phyloP scores from a whole-genome alignment of 1,284 basidiomycete species.

The Sutorius eximius region DNA sequence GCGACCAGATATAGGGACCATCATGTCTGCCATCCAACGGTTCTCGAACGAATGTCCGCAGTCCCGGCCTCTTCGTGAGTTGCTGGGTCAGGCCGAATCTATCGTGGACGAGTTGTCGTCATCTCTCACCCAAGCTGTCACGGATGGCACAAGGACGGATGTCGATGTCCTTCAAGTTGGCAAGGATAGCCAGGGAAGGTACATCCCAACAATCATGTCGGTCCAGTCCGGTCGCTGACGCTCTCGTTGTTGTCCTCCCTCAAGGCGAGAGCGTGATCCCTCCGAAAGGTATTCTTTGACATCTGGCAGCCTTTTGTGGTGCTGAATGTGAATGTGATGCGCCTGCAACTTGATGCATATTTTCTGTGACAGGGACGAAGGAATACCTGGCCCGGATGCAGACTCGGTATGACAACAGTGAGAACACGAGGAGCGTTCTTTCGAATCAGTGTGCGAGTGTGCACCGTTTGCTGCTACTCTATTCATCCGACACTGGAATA shows the following conservation, averaged over 20 bases:
- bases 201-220: too few relatives aligned
- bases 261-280: background rate
- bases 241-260: background rate
- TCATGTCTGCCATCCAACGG: background rate
- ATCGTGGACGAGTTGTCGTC: background rate
- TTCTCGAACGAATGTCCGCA: background rate
- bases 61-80: background rate
- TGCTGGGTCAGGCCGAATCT: background rate
- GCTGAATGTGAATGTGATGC: too few relatives aligned
- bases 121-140: too few relatives aligned
- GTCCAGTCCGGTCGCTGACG: background rate
- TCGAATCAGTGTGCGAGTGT: too few relatives aligned
- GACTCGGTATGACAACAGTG: too few relatives aligned
- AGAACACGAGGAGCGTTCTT: too few relatives aligned
- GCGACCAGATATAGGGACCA: background rate
- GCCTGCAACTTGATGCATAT: too few relatives aligned
- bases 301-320: too few relatives aligned
- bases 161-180: background rate
- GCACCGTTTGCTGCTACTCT: too few relatives aligned
- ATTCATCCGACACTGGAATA: too few relatives aligned
- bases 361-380: too few relatives aligned
- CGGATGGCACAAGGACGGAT: background rate
- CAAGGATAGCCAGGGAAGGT: background rate
- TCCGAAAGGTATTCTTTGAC: background rate
- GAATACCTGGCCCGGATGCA: too few relatives aligned